phyloP scores from a whole-genome alignment of 2,329 filamentous ascomycete genomes.

The Monosporascus sp. region DNA sequence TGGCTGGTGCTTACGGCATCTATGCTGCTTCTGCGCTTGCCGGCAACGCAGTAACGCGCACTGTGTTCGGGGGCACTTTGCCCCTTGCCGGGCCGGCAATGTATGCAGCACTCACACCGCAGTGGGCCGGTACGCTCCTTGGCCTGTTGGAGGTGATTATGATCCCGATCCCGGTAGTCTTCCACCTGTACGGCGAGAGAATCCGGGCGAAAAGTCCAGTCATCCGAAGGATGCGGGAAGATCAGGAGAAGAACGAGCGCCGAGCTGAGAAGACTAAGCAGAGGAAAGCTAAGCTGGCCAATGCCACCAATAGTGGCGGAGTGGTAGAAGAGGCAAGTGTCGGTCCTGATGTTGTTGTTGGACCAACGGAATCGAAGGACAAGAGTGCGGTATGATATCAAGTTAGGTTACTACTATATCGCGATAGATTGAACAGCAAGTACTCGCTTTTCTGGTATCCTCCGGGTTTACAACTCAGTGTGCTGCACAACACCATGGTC shows the following conservation, averaged over 20 bases:
- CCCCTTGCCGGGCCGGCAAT: conserved; percentile 70
- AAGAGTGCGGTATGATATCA: conserved; percentile 3
- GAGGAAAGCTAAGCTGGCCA: conserved; percentile 9
- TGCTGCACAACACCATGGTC: too few relatives aligned
- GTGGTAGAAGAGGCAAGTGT: conserved; percentile 1
- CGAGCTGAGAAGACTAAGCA: conserved; percentile 26
- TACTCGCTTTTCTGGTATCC: too few relatives aligned
- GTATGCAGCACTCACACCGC: conserved; percentile 63
- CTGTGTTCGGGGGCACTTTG: conserved; percentile 68
- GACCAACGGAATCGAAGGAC: background rate
- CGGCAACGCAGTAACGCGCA: conserved; percentile 70
- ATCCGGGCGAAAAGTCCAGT: conserved; percentile 48
- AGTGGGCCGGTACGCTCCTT: conserved; percentile 74
- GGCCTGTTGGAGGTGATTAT: conserved; percentile 67
- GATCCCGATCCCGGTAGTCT: conserved; percentile 75
- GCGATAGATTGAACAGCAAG: too few relatives aligned
- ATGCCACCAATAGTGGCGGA: background rate
- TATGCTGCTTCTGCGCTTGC: conserved; percentile 78
- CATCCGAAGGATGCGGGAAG: conserved; percentile 38
- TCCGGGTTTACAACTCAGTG: too few relatives aligned
- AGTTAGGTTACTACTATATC: background rate
- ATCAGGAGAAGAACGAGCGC: conserved; percentile 35
- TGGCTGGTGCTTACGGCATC: conserved; percentile 73
- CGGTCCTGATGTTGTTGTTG: background rate
- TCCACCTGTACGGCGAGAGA: conserved; percentile 57